Evolutionary conservation across 345 rosid genomes (phyloP).

Genomic region (Brassica incana): DNA sequence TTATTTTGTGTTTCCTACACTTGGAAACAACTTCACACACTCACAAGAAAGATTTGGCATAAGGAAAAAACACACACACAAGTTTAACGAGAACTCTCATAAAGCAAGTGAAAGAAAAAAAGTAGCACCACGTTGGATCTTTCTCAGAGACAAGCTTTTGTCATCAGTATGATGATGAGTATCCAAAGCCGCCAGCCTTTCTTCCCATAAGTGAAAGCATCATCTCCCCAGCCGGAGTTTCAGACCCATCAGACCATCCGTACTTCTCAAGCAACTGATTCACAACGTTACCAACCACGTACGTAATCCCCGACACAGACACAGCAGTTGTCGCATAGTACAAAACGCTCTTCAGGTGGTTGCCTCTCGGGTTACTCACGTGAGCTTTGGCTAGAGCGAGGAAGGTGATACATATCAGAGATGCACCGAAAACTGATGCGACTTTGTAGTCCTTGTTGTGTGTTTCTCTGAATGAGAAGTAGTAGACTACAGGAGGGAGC

Average conservation of each 20-base stretch:
- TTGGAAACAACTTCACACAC: constrained; percentile 9
- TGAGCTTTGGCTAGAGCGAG: constrained; percentile 72
- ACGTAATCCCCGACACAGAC: constrained; percentile 62
- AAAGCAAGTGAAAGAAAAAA: constrained; percentile 1
- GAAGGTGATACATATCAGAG: constrained; percentile 57
- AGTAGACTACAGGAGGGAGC: constrained; percentile 61
- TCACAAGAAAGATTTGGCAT: constrained; percentile 6
- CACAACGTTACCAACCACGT: constrained; percentile 55
- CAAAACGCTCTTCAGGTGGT: constrained; percentile 49
- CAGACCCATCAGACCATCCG: constrained; percentile 49
- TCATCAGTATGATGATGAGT: constrained; percentile 39
- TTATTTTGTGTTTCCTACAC: constrained; percentile 8
- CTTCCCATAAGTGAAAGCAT: constrained; percentile 33
- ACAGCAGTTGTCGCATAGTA: constrained; percentile 49
- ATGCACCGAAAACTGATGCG: constrained; percentile 44
- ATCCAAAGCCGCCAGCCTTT: constrained; percentile 25
- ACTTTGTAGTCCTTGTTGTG: constrained; percentile 52
- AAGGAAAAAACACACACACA: background rate
- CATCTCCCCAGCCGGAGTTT: constrained; percentile 26
- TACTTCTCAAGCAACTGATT: constrained; percentile 48
- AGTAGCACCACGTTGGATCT: background rate
- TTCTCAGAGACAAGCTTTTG: constrained; percentile 8
- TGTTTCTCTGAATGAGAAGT: constrained; percentile 47
- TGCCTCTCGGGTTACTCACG: constrained; percentile 41
- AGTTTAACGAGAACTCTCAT: constrained; percentile 14